These are phyloP conservation scores for Discostella stelligeroides DNA, from an alignment of 108 stramenopile species.

Conservation along the genomic window DNA sequence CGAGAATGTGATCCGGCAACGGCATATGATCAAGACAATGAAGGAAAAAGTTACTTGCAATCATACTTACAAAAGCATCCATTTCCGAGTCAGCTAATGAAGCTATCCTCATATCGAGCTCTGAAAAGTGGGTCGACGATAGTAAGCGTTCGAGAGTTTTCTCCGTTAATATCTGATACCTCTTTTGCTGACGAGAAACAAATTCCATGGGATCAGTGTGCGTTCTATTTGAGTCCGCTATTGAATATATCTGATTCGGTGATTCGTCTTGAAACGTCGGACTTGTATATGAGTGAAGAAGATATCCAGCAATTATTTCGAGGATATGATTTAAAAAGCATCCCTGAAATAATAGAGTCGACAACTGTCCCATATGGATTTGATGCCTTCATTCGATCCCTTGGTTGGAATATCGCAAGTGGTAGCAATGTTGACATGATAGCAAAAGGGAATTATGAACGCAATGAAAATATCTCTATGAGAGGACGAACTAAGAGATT, in stretches of 20 bases:
- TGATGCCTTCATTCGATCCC: conserved; percentile 3
- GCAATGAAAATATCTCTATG: neutral
- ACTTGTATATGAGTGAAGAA: conserved; percentile 13
- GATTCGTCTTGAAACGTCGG: conserved; percentile 41
- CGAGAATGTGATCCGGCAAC: neutral
- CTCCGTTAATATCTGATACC: conserved; percentile 3
- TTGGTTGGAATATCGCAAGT: conserved; percentile 35
- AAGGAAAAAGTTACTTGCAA: conserved; percentile 15
- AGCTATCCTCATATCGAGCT: conserved; percentile 11
- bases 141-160: conserved; percentile 29
- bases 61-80: conserved; percentile 29
- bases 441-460: conserved; percentile 3
- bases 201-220: conserved; percentile 28
- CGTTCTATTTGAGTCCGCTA: conserved; percentile 36
- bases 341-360: conserved; percentile 3
- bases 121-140: conserved; percentile 32
- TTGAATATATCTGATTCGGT: conserved; percentile 49
- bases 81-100: conserved; percentile 16
- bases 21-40: neutral
- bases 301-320: conserved; percentile 48
- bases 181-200: neutral
- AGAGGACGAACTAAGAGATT: neutral
- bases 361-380: conserved; percentile 8
- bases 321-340: conserved; percentile 36
- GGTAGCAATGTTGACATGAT: conserved; percentile 12